Evolutionary conservation across 371 early-diverging fungal species (phyloP), one percentile per base, ranked within the genome.

Genomic region (Mucor racemosus): DNA sequence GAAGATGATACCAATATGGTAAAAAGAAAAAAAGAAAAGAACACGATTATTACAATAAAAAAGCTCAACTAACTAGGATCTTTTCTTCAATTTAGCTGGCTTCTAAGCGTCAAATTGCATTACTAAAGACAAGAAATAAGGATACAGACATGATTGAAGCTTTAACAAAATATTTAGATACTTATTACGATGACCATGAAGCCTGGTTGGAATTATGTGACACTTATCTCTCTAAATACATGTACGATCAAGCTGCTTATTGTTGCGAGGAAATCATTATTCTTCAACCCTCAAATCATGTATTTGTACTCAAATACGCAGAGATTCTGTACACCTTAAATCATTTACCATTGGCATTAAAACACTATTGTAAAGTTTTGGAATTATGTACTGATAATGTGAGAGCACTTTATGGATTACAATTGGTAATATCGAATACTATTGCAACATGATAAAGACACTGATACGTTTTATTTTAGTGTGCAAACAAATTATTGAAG

Each of bases 201-300:
- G 93, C 86, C 4, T 97, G 98, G 98, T 68, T 91, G 0, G 91
- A 95, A 65, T 82, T 97, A 35, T 85, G 91, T 10, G 76, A 86
- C 46, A 73, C 90, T 54, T 97, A 97, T 74, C 66, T 93, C 15
- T 73, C 60, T 3, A 80, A 87, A 39, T 75, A 88, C 65, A 76
- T 88, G 86, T 93, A 89, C 66, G 86, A 88, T 55, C 95, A 95
- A 74, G 96, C 98, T 3, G 91, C 91, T 15, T 95, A 90, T 74
- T 94, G 94, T 68, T 76, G 92, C 55, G 97, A 97, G 74, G 98
- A 97, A 76, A 76, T 94, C 34, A 83, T 97, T 58, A 61, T 96
- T 60, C 86, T 92, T 36, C 89, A 91, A 62, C 95, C 96, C 7
- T 83, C 84, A 57, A 90, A 92, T 75, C 95, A 94, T 65, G 87